Evolutionary conservation across 352 stramenopile species (phyloP), one percentile per base, ranked within the genome.

Genomic region (Thraustotheca clavata): DNA sequence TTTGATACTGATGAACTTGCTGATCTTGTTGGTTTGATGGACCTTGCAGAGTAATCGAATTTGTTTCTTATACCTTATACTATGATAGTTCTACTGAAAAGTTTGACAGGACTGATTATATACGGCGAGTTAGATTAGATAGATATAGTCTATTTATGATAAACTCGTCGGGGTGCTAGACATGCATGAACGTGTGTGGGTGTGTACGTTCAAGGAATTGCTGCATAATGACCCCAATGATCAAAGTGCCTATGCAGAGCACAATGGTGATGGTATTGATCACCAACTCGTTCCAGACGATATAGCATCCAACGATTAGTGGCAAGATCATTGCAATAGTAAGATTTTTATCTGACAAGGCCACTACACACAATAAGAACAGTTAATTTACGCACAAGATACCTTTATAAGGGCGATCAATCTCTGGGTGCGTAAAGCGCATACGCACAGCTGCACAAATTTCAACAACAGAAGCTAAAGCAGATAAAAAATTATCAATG

Each of bases 401-500:
- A 65, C 60, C 65, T 57, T 48, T 76, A 68, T 88, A 93, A 39
- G 83, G 81, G 38, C 83, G 78, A 34, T 86, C 77, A 50, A 91
- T 79, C 34, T 88, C 72, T 1, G 80, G 80, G 61, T 90, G 76
- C 38, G 77, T 83, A 62, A 87, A 88, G 34, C 83, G 83, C 74
- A 93, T 84, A 33, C 78, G 75, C 39, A 91, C 77, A 27, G 81
- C 84, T 3, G 82, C 81, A 59, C 80, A 80, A 69, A 91, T 86
- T 59, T 93, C 83, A 5, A 89, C 76, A 16, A 93, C 63, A 0
- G 76, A 85, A 50, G 83, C 75, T 24, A 90, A 67, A n/a, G 74
- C 78, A 9, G 79, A 89, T 18, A 89, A 55, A 48, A 93, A 88
- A 68, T 93, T 93, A 62, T 89, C 80, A 26, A 93, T 77, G 29